phyloP scores from a whole-genome alignment of 176 grass and related monocot species.

The Eremochloa ophiuroides region DNA sequence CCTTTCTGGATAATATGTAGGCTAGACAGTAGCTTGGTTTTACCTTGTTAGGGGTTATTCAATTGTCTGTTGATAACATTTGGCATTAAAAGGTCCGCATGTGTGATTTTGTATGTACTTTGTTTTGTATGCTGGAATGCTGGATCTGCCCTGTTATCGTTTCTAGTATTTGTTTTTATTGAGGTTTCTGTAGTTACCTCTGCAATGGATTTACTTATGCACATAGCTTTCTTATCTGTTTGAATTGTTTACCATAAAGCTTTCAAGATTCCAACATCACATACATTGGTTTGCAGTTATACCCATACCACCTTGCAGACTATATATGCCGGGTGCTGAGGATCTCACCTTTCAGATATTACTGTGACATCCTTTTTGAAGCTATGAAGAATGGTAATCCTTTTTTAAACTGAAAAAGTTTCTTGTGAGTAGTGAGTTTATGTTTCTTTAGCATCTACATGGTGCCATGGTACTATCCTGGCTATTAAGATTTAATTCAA shows the following conservation, averaged over 20 bases:
- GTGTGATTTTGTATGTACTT: background rate
- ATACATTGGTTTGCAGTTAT: conserved; percentile 66
- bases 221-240: background rate
- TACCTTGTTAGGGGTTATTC: background rate
- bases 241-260: background rate
- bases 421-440: conserved; percentile 1
- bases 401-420: background rate
- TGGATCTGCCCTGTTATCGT: background rate
- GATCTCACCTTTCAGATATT: conserved; percentile 93
- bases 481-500: background rate
- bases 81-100: background rate
- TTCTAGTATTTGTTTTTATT: background rate
- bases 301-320: conserved; percentile 92
- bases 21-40: background rate
- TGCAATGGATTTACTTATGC: background rate
- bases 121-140: conserved; percentile 12
- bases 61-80: conserved; percentile 15
- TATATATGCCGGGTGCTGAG: conserved; percentile 91
- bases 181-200: background rate
- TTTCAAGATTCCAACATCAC: conserved; percentile 19
- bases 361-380: conserved; percentile 97
- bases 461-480: background rate
- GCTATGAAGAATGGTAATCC: conserved; percentile 89
- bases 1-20: background rate
- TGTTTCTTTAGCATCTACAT: conserved; percentile 16